Conservation (phyloP, 108 stramenopile species). For the Cyclostephanos invisitatus region DNA sequence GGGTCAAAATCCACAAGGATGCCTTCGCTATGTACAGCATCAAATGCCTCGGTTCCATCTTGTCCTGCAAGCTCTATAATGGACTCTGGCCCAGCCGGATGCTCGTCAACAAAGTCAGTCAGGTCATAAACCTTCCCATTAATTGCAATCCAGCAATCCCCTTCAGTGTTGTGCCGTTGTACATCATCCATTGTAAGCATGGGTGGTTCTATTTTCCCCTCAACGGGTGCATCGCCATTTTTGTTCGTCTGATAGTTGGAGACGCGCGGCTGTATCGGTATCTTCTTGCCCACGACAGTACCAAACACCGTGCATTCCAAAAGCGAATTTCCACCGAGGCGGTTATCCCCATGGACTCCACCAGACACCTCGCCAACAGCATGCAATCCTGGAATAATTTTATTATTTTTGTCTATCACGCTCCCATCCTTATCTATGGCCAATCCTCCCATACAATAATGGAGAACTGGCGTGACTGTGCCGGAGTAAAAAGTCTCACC, state of each 20-base stretch:
- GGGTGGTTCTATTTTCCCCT: constrained; percentile 34
- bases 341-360: constrained; percentile 79
- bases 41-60: constrained; percentile 86
- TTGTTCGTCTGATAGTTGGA: constrained; percentile 14
- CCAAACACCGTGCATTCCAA: constrained; percentile 92
- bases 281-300: constrained; percentile 79
- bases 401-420: constrained; percentile 53
- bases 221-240: constrained; percentile 10
- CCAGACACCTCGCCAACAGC: constrained; percentile 84
- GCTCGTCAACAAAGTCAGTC: constrained; percentile 89
- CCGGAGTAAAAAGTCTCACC: constrained; percentile 82
- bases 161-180: constrained; percentile 70
- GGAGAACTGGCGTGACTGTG: constrained; percentile 76
- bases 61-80: constrained; percentile 81
- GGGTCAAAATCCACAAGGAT: constrained; percentile 86
- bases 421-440: constrained; percentile 69
- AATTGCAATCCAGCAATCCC: constrained; percentile 91
- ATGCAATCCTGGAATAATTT: constrained; percentile 62
- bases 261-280: constrained; percentile 58
- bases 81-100: constrained; percentile 87
- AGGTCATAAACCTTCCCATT: constrained; percentile 89
- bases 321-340: constrained; percentile 86
- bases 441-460: constrained; percentile 94
- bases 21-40: constrained; percentile 75
- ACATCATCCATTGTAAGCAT: constrained; percentile 64